phyloP scores from a whole-genome alignment of 73 alveolate species.

The Paramecium tetraurelia region DNA sequence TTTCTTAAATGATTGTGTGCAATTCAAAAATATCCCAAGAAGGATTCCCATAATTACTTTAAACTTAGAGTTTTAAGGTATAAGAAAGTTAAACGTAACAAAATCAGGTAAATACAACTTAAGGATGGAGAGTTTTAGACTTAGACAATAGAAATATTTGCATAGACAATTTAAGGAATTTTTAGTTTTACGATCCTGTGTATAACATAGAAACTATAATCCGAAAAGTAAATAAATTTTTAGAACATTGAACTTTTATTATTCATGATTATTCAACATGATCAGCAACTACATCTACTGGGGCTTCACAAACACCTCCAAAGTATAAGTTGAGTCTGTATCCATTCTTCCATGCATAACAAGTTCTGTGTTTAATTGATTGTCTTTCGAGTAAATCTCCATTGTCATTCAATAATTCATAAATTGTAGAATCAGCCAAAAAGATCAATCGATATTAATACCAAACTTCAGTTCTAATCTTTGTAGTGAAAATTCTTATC shows the following conservation, averaged over 20 bases:
- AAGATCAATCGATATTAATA: conserved; percentile 40
- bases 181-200: not conserved
- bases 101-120: not conserved
- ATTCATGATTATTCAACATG: not conserved
- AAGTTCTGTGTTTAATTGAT: conserved; percentile 17
- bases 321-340: conserved; percentile 25
- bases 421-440: not conserved
- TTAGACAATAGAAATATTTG: not conserved
- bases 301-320: conserved; percentile 63
- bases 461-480: not conserved
- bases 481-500: not conserved
- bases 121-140: not conserved
- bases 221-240: not conserved
- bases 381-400: not conserved
- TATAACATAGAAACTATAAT: not conserved
- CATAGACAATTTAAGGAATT: not conserved
- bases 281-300: conserved; percentile 23
- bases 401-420: conserved; percentile 18
- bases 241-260: not conserved
- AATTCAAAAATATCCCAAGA: not conserved
- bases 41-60: not conserved
- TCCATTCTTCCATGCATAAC: conserved; percentile 28
- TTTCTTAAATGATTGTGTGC: not conserved
- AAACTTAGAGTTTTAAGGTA: not conserved
- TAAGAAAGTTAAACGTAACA: not conserved